A percentile compares a stretch with the other conserved stretches of the same genome.
Evolutionary conservation across 2,329 filamentous ascomycete genomes (phyloP).

Genomic region (Neonectria ditissima): DNA sequence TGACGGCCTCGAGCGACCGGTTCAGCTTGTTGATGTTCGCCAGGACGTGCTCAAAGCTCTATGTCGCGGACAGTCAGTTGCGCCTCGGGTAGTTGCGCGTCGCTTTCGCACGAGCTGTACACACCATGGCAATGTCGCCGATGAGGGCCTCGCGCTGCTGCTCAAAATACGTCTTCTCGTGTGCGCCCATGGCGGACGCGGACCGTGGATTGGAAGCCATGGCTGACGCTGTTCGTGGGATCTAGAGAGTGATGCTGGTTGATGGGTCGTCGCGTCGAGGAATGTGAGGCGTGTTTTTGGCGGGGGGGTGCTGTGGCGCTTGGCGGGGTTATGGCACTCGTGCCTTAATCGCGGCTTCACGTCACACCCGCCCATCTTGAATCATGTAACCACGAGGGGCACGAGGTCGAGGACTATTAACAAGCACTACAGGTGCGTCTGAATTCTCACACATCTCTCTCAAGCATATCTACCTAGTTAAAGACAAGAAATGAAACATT

Average conservation of each 20-base stretch:
- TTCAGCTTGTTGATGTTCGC: conserved; percentile 97
- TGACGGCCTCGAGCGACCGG: conserved; percentile 89
- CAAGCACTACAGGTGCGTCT: conserved; percentile 8
- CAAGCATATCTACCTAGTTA: conserved; percentile 15
- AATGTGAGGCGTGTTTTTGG: conserved; percentile 19
- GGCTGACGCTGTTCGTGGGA: conserved; percentile 17
- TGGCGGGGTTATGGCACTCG: conserved; percentile 15
- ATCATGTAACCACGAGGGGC: not conserved
- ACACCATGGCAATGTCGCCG: conserved; percentile 77
- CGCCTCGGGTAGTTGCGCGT: not conserved
- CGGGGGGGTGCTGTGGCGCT: conserved; percentile 1
- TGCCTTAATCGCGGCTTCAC: not conserved
- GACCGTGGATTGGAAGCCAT: conserved; percentile 51
- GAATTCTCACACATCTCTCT: conserved; percentile 13
- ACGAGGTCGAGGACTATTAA: not conserved
- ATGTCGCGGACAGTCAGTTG: not conserved
- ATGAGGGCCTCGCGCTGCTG: conserved; percentile 79
- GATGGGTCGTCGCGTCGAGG: conserved; percentile 25
- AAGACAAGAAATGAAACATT: conserved; percentile 16
- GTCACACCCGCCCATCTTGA: not conserved
- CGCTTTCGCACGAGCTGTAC: conserved; percentile 29
- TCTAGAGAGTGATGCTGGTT: not conserved
- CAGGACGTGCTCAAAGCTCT: conserved; percentile 89
- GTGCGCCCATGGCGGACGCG: conserved; percentile 44
- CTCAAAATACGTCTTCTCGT: conserved; percentile 75